Conservation (phyloP, 345 rosid genomes). For the Murraya paniculata region DNA sequence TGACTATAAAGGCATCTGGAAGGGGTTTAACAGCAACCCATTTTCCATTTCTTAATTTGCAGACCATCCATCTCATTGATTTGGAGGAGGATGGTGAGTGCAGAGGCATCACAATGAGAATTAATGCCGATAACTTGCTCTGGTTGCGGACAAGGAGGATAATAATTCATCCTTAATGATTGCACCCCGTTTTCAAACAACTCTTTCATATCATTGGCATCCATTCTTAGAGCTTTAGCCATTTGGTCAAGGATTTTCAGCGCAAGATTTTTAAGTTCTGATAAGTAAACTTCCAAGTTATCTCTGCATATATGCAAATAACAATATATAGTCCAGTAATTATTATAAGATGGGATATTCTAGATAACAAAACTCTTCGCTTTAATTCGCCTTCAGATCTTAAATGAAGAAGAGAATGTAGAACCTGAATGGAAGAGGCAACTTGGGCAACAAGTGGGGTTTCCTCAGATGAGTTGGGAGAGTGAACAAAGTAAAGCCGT, state of each 20-base stretch:
- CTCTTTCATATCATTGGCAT: conserved; percentile 2
- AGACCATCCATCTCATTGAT: conserved; percentile 48
- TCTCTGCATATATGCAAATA: conserved; percentile 6
- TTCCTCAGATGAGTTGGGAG: background rate
- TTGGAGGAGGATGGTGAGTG: conserved; percentile 54
- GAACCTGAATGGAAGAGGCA: conserved; percentile 5
- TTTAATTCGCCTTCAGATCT: too few species aligned
- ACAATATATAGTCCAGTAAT: too few species aligned
- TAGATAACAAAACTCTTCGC: too few species aligned
- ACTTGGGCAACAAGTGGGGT: conserved; percentile 12
- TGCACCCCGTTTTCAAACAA: conserved; percentile 33
- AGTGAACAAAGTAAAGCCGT: conserved; percentile 8
- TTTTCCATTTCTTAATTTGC: conserved; percentile 42
- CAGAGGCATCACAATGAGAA: conserved; percentile 51
- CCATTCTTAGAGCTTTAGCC: conserved; percentile 2
- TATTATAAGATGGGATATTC: too few species aligned
- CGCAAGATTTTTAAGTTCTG: background rate
- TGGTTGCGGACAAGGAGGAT: conserved; percentile 64
- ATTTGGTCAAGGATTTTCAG: background rate
- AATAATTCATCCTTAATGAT: conserved; percentile 53
- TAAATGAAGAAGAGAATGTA: too few species aligned
- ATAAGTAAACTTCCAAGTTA: background rate
- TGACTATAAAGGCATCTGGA: conserved; percentile 51
- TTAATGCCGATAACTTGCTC: conserved; percentile 40
- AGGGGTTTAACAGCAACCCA: conserved; percentile 53